Conservation (phyloP, 2,329 filamentous ascomycete species). For the Scytalidium lignicola region DNA sequence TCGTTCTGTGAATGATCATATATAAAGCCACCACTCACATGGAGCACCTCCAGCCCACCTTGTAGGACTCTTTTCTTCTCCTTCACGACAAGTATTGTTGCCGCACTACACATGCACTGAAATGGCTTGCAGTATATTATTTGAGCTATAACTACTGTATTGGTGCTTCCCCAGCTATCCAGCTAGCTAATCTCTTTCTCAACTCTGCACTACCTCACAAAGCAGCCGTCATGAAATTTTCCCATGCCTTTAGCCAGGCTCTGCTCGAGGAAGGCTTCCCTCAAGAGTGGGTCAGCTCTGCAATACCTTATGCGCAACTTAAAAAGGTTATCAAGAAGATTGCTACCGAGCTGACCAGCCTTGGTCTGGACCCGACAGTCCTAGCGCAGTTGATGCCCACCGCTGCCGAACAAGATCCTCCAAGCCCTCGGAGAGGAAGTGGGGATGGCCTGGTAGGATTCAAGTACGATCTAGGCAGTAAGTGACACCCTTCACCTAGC, state of each 20-base stretch:
- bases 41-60: no score
- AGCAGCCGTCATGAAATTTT: slow-evolving; percentile 69
- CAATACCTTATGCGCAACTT: slow-evolving; percentile 77
- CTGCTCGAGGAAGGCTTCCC: slow-evolving; percentile 72
- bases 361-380: slow-evolving; percentile 69
- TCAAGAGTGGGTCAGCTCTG: slow-evolving; percentile 63
- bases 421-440: slow-evolving; percentile 1
- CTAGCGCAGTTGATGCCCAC: slow-evolving; percentile 54
- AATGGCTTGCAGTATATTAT: no score
- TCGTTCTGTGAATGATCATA: no score
- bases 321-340: slow-evolving; percentile 88
- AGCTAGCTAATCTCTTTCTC: no score
- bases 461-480: slow-evolving; percentile 52
- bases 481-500: slow-evolving; percentile 7
- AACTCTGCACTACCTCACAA: no score
- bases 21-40: no score
- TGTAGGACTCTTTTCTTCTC: no score
- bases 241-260: slow-evolving; percentile 67
- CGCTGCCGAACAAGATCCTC: neutral
- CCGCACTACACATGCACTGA: no score
- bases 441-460: slow-evolving; percentile 35
- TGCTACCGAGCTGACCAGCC: slow-evolving; percentile 60
- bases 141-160: no score
- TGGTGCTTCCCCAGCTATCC: no score
- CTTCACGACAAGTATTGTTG: no score